Conservation (phyloP, 2,329 filamentous ascomycete species). For the Huntiella bhutanensis region DNA sequence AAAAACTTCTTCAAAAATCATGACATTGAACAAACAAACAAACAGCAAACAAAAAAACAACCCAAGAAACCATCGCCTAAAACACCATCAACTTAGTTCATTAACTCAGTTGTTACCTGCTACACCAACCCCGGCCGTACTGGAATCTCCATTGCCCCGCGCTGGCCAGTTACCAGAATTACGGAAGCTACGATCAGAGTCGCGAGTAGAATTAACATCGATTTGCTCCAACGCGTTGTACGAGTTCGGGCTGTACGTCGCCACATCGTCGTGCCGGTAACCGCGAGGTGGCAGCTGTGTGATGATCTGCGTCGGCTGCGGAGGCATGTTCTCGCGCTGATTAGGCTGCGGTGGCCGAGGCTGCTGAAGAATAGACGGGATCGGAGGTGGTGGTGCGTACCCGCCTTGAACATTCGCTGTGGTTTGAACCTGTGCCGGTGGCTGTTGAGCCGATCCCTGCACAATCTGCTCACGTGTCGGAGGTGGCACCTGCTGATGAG, state of each 20-base stretch:
- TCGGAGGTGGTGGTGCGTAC: conserved; percentile 5
- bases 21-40: conserved; percentile 11
- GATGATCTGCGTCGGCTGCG: conserved; percentile 6
- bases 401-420: not conserved
- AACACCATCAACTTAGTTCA: not conserved
- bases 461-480: conserved; percentile 2
- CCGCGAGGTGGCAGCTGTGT: conserved; percentile 6
- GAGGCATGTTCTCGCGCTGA: conserved; percentile 6
- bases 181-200: conserved; percentile 22
- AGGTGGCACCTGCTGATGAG: conserved; percentile 9
- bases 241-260: conserved; percentile 20
- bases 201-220: not conserved
- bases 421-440: conserved; percentile 1
- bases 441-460: conserved; percentile 1
- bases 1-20: conserved; percentile 11
- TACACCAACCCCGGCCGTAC: conserved; percentile 27
- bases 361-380: conserved; percentile 10
- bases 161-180: conserved; percentile 31
- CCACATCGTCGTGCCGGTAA: conserved; percentile 7
- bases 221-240: conserved; percentile 24
- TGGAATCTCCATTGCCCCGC: conserved; percentile 17
- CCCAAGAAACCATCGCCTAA: conserved; percentile 8
- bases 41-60: conserved; percentile 12
- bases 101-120: conserved; percentile 23
- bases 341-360: conserved; percentile 9